These are phyloP conservation scores for Cystofilobasidium capitatum DNA, from an alignment of 768 basidiomycete genomes.

Conservation along the genomic window DNA sequence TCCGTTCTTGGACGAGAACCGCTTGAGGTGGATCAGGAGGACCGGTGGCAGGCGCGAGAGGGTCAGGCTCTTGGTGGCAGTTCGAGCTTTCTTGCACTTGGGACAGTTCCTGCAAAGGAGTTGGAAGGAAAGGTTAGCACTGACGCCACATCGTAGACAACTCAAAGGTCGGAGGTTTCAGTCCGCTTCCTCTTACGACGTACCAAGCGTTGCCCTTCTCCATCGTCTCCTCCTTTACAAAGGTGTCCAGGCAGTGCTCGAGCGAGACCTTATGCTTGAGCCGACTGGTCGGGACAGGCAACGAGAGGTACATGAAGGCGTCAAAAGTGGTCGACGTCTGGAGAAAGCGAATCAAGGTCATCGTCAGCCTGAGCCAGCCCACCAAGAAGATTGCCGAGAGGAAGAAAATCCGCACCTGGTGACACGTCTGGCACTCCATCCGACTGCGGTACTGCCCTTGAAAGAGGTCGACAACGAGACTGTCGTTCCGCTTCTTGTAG, in stretches of 20 bases:
- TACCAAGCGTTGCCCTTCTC: conserved; percentile 93
- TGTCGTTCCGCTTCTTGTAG: conserved; percentile 83
- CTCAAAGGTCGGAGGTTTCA: background rate
- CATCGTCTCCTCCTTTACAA: conserved; percentile 80
- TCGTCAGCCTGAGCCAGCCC: conserved; percentile 1
- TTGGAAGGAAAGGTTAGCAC: background rate
- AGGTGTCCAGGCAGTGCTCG: conserved; percentile 72
- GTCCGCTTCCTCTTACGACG: too few species aligned
- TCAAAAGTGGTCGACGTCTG: conserved; percentile 97
- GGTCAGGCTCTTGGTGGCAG: conserved; percentile 75
- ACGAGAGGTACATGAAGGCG: conserved; percentile 83
- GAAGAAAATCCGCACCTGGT: conserved; percentile 51
- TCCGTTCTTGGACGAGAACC: conserved; percentile 69
- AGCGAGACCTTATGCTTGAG: conserved; percentile 53
- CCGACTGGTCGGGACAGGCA: conserved; percentile 69
- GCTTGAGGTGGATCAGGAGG: conserved; percentile 80
- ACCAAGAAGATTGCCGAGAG: conserved; percentile 2
- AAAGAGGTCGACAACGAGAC: conserved; percentile 90
- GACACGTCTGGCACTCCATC: conserved; percentile 79
- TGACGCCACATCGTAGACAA: background rate
- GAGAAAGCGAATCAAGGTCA: background rate
- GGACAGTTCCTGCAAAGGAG: conserved; percentile 70
- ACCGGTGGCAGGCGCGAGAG: conserved; percentile 88
- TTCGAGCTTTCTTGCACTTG: conserved; percentile 76
- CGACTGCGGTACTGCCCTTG: conserved; percentile 92